These are phyloP conservation scores for Crithidia mellificae DNA, from an alignment of 208 protist species.

Conservation along the genomic window DNA sequence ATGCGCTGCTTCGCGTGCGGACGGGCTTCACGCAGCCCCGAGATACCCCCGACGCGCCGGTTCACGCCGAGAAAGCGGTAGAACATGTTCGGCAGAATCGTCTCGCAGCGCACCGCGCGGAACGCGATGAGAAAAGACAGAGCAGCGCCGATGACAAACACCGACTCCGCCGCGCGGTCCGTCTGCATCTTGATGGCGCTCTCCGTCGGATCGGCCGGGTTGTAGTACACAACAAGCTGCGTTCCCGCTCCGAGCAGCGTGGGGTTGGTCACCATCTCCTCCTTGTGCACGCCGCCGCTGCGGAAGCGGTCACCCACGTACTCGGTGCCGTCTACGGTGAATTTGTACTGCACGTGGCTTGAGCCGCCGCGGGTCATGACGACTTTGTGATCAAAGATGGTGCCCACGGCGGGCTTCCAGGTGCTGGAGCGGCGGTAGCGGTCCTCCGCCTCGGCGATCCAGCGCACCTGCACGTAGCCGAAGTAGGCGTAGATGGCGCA, in stretches of 20 bases:
- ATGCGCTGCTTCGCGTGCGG: conserved; percentile 75
- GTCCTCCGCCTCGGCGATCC: conserved; percentile 83
- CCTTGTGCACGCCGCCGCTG: conserved; percentile 85
- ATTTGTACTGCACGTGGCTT: conserved; percentile 85
- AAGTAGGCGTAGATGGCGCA: conserved; percentile 80
- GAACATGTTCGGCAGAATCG: conserved; percentile 92
- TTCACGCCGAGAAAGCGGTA: conserved; percentile 87
- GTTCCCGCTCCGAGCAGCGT: conserved; percentile 84
- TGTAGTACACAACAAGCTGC: conserved; percentile 88
- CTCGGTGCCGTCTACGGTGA: conserved; percentile 70
- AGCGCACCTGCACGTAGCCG: conserved; percentile 57
- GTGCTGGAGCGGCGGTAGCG: conserved; percentile 77
- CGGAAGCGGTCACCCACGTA: conserved; percentile 83
- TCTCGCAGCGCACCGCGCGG: conserved; percentile 87
- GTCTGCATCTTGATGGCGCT: conserved; percentile 86
- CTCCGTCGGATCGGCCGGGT: conserved; percentile 79
- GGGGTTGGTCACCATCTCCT: conserved; percentile 82
- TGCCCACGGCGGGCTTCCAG: conserved; percentile 85
- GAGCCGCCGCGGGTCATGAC: conserved; percentile 83
- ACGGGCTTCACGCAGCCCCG: conserved; percentile 66
- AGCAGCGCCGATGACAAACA: conserved; percentile 65
- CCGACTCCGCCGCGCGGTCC: conserved; percentile 75
- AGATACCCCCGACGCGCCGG: conserved; percentile 68
- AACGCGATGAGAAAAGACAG: conserved; percentile 78
- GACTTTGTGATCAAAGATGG: conserved; percentile 89